Evolutionary conservation across 805 yeast genomes (phyloP), one percentile per base, ranked within the genome.

Genomic region (Metschnikowia rubicola): DNA sequence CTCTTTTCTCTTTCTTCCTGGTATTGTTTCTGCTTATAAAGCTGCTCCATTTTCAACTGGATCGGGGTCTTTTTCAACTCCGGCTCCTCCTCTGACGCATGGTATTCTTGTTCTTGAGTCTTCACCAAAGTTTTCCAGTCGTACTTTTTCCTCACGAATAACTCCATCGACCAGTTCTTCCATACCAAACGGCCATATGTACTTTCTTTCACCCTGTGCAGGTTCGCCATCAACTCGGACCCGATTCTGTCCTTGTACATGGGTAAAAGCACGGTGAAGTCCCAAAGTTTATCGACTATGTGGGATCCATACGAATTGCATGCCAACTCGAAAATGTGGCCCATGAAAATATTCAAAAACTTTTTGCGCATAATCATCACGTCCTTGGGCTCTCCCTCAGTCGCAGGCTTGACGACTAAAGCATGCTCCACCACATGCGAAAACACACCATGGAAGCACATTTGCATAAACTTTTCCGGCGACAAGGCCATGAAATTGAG

Each of bases 101-200:
- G 60, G 44, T 59, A 70, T 33, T 62, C 71, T 37, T 57, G 57
- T 47, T 68, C 74, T 37, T 73, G 76, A 35, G 65, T 64, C 48
- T 80, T 86, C 13, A 84, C 74, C 34, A 78, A 54, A 12, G 74
- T 54, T 66, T 86, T 88, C 98, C 98, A 92, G 60, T 90, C 97
- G 59, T 73, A 79, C 63, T 83, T 79, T 66, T 83, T 83, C 61
- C 95, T 76, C 10, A 71, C 62, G 59, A 81, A 92, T 57, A 83
- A 67, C 63, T 94, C 98, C 84, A 92, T 77, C 30, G 78, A 70
- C 97, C 97, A 94, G 64, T 92, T 92, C 63, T 85, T 88, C 98
- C 97, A 94, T 1, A 94, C 98, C 57, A 82, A 77, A 61, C 84
- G 80, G 32, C 99, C 99, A 60, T 92, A 94, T 10, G 73, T 78